Conservation (phyloP, 257 asterid species). For the Voacanga thouarsii region DNA sequence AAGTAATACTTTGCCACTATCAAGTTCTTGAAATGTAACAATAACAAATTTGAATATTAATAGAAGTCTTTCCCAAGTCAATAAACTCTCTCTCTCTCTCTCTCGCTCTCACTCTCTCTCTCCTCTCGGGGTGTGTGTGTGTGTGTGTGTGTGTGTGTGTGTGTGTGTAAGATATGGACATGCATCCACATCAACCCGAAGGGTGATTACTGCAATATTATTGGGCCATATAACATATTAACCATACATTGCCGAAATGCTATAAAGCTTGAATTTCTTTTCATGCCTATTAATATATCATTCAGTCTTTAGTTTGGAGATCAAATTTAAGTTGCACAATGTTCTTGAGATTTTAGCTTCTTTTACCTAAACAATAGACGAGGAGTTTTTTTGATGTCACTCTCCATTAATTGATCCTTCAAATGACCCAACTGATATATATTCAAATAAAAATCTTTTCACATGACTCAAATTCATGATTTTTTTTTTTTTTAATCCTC, state of each 20-base stretch:
- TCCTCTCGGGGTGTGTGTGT: too few relatives aligned
- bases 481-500: too few relatives aligned
- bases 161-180: not conserved
- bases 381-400: not conserved
- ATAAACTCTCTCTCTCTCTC: too few relatives aligned
- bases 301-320: not conserved
- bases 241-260: too few relatives aligned
- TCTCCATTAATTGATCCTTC: not conserved
- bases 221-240: not conserved
- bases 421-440: too few relatives aligned
- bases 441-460: too few relatives aligned
- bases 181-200: slow-evolving; percentile 36
- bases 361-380: not conserved
- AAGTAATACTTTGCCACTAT: slow-evolving; percentile 58
- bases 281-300: too few relatives aligned
- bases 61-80: not conserved
- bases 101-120: too few relatives aligned
- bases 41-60: not conserved
- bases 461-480: too few relatives aligned
- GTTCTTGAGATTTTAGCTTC: not conserved
- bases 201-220: slow-evolving; percentile 68
- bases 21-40: slow-evolving; percentile 56
- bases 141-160: too few relatives aligned
- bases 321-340: not conserved
- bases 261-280: too few relatives aligned